Conservation (phyloP, 1,284 basidiomycete genomes). For the Ustilago hordei region DNA sequence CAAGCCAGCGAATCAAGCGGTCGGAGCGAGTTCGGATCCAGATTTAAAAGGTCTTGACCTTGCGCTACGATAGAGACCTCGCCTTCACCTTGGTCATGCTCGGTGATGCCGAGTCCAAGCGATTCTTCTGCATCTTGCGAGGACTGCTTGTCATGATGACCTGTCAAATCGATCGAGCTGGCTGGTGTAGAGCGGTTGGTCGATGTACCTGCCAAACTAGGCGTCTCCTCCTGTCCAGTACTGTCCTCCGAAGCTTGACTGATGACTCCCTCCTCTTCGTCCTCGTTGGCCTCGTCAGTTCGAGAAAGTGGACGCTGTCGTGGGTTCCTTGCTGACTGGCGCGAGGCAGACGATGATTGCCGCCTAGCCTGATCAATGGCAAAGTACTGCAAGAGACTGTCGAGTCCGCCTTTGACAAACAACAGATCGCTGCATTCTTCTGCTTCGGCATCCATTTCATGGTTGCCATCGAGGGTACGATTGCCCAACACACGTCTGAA, state of each 20-base stretch:
- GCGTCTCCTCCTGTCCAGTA: conserved; percentile 54
- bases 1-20: conserved; percentile 17
- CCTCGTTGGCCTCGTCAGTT: conserved; percentile 40
- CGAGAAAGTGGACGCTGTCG: conserved; percentile 33
- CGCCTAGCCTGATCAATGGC: conserved; percentile 33
- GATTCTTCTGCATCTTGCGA: conserved; percentile 3
- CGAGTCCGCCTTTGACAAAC: conserved; percentile 57
- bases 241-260: conserved; percentile 45
- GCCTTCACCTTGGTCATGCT: background rate
- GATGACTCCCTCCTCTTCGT: conserved; percentile 35
- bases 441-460: conserved; percentile 55
- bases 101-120: conserved; percentile 44
- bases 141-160: conserved; percentile 18
- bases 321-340: conserved; percentile 6
- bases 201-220: conserved; percentile 54
- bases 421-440: conserved; percentile 70
- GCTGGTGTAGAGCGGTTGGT: conserved; percentile 54
- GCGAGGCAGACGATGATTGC: conserved; percentile 13
- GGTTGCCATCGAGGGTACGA: conserved; percentile 25
- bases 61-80: conserved; percentile 1
- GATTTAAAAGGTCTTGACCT: conserved; percentile 14
- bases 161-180: conserved; percentile 53
- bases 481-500: conserved; percentile 78
- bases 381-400: conserved; percentile 56
- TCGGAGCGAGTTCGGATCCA: conserved; percentile 24